phyloP scores from a whole-genome alignment of 1,284 basidiomycete species.

The Sporisorium sorghi region DNA sequence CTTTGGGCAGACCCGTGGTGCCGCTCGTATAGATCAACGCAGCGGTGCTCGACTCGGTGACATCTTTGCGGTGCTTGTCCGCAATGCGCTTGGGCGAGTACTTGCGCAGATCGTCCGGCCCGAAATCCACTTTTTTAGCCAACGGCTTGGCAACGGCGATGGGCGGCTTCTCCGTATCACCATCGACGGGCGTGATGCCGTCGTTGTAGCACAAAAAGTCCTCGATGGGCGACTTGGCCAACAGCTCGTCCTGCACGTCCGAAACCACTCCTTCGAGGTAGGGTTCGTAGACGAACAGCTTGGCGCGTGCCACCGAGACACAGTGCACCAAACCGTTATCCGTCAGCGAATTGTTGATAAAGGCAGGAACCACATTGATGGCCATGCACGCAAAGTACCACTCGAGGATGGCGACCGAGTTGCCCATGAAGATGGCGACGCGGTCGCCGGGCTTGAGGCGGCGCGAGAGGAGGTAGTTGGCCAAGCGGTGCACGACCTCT shows the following conservation, averaged over 20 bases:
- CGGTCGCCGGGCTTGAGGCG: slow-evolving; percentile 60
- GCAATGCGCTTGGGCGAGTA: slow-evolving; percentile 48
- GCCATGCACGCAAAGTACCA: slow-evolving; percentile 64
- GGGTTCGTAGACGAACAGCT: slow-evolving; percentile 65
- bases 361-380: slow-evolving; percentile 65
- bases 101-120: slow-evolving; percentile 47
- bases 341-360: slow-evolving; percentile 69
- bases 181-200: slow-evolving; percentile 50
- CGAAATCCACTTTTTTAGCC: slow-evolving; percentile 40
- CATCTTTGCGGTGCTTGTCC: slow-evolving; percentile 47
- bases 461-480: slow-evolving; percentile 58
- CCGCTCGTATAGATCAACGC: slow-evolving; percentile 63
- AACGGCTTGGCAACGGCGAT: slow-evolving; percentile 33
- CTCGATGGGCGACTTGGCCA: slow-evolving; percentile 24
- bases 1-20: slow-evolving; percentile 68
- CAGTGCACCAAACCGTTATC: slow-evolving; percentile 66
- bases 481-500: slow-evolving; percentile 49
- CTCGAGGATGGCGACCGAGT: slow-evolving; percentile 57
- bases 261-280: slow-evolving; percentile 56
- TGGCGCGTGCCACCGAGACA: slow-evolving; percentile 60
- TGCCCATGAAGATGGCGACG: slow-evolving; percentile 63
- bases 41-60: slow-evolving; percentile 46
- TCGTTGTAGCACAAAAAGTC: slow-evolving; percentile 64
- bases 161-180: slow-evolving; percentile 44
- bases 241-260: slow-evolving; percentile 53